Percentiles rank a stretch among this genome's conserved stretches.
Evolutionary conservation across 129 eudicot species (phyloP).

Genomic region (Flaveria trinervia): DNA sequence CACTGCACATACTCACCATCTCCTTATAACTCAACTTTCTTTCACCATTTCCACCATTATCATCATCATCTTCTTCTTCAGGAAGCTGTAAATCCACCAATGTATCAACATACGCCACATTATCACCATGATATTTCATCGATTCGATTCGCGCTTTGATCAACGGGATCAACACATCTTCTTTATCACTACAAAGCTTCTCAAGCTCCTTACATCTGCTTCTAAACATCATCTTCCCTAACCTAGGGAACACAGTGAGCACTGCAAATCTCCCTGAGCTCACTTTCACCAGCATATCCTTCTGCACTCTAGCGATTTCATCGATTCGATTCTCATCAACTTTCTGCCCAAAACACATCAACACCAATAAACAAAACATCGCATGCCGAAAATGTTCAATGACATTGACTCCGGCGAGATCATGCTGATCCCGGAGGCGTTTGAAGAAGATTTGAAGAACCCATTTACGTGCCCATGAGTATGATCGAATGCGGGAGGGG

Average conservation of each 20-base stretch:
- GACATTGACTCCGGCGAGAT: not conserved
- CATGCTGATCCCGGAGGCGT: not conserved
- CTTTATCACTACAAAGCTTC: slow-evolving; percentile 18
- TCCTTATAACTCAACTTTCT: slow-evolving; percentile 40
- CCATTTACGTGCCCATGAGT: slow-evolving; percentile 38
- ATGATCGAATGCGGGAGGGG: slow-evolving; percentile 21
- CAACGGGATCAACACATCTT: slow-evolving; percentile 18
- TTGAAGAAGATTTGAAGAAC: slow-evolving; percentile 26
- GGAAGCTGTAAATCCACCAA: slow-evolving; percentile 27
- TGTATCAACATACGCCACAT: slow-evolving; percentile 30
- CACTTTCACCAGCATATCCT: not conserved
- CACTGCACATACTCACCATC: slow-evolving; percentile 54
- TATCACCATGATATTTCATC: not conserved
- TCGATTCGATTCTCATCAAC: slow-evolving; percentile 22
- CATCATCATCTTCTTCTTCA: not conserved
- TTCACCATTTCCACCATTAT: not conserved
- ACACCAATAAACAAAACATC: slow-evolving; percentile 24
- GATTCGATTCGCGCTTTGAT: slow-evolving; percentile 18
- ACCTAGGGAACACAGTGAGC: not conserved
- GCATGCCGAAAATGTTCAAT: slow-evolving; percentile 18
- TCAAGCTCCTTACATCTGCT: slow-evolving; percentile 12
- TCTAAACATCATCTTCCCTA: slow-evolving; percentile 25
- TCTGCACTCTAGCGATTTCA: slow-evolving; percentile 13
- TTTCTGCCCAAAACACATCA: slow-evolving; percentile 41
- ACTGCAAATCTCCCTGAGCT: not conserved